phyloP scores from a whole-genome alignment of 345 rosid genomes.

The Syzygium grande region DNA sequence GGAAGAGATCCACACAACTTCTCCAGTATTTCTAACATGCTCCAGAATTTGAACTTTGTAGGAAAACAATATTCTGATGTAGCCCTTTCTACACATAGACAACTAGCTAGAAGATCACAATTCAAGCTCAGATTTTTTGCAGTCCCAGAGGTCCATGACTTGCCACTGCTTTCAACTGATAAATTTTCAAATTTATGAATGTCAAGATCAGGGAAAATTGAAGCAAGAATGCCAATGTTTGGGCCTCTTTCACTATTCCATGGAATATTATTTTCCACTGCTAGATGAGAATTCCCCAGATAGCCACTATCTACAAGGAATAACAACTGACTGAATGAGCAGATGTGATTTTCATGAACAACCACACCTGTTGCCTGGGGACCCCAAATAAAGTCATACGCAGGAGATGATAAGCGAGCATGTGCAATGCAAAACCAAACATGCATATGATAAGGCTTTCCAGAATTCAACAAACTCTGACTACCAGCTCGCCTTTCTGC shows the following conservation, averaged over 20 bases:
- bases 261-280: constrained; percentile 9
- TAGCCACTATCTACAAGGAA: constrained; percentile 25
- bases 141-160: constrained; percentile 12
- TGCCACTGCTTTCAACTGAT: constrained; percentile 7
- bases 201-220: constrained; percentile 23
- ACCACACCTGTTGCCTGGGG: constrained; percentile 42
- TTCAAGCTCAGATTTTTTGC: constrained; percentile 9
- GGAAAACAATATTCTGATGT: constrained; percentile 20
- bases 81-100: constrained; percentile 17
- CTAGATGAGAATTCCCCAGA: constrained; percentile 10
- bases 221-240: constrained; percentile 10
- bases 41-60: constrained; percentile 24
- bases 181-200: constrained; percentile 10
- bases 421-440: constrained; percentile 77
- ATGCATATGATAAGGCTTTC: constrained; percentile 22
- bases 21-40: constrained; percentile 48
- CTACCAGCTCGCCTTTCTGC: constrained; percentile 42
- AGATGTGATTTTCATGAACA: constrained; percentile 52
- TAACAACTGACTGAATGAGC: constrained; percentile 52
- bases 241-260: constrained; percentile 13
- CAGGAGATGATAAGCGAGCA: constrained; percentile 33
- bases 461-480: constrained; percentile 24
- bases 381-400: constrained; percentile 60
- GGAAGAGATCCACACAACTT: constrained; percentile 53
- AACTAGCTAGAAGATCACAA: constrained; percentile 14